Base-by-base conservation (phyloP, 2,329 filamentous ascomycete species). In the Teratosphaeria pseudoeucalypti region DNA sequence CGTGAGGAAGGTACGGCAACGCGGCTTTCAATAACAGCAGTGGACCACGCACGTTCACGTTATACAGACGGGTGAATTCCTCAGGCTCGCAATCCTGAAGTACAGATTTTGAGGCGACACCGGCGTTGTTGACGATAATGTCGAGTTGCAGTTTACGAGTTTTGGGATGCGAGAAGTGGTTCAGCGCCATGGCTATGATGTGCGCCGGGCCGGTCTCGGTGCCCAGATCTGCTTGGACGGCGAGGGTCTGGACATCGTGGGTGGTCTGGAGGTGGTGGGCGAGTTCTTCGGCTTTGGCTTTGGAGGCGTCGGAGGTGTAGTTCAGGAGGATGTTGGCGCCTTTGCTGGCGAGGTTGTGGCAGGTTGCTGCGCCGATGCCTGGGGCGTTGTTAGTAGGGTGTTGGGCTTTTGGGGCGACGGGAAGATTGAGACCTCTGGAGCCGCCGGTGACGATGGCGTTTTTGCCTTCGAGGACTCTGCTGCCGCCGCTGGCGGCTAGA, bases 111-210 rank as follows among this genome's bases (percentile, higher is more conserved):
- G 82, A 73, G 11, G 79, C 75, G 2, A 83, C 77, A 29, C 89
- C 91, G 34, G 91, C 90, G 73, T 95, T 95, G 81, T 95, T 95
- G 78, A 95, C 78, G 57, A 95, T 78, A 62, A 95, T 89, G 75
- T 95, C 89, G 68, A 95, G 81, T 68, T 86, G 83, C 71, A 90
- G 83, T 58, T 78, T 77, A 61, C 74, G 73, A 62, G 75, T 79
- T 66, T 80, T 78, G 32, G 81, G 78, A 60, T 79, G 71, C 9
- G 79, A 71, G 74, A 88, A 85, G 68, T 84, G 77, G 64, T 83
- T 78, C 65, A 82, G 80, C 5, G 84, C 80, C 0, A 80, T 79
- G 27, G 77, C 74, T 65, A 91, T 73, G 57, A 90, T 79, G 52
- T 81, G 75, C 6, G 79, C 76, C 2, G 86, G 84, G 1, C 85